A percentile compares a stretch with the other conserved stretches of the same genome.
phyloP scores from a whole-genome alignment of 1,139 yeast genomes.

The Schwanniomyces etchellsii region DNA sequence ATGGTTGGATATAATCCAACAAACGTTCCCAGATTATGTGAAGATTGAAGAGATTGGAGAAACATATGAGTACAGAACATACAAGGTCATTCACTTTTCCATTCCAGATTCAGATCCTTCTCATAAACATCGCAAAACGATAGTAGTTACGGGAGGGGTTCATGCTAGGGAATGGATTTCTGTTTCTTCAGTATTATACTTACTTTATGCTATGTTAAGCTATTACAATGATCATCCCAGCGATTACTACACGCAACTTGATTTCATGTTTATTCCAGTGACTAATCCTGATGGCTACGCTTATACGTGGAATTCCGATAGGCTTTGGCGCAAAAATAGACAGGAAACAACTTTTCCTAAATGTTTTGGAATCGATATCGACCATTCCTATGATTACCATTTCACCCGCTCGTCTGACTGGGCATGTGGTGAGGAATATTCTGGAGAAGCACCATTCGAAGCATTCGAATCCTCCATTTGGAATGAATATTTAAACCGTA shows the following conservation, averaged over 20 bases:
- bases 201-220: slow-evolving; percentile 50
- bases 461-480: slow-evolving; percentile 67
- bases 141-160: slow-evolving; percentile 76
- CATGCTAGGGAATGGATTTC: slow-evolving; percentile 94
- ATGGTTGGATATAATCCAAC: slow-evolving; percentile 60
- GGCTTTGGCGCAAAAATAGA: slow-evolving; percentile 87
- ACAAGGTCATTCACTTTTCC: slow-evolving; percentile 60
- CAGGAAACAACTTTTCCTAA: slow-evolving; percentile 63
- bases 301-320: slow-evolving; percentile 71
- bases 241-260: slow-evolving; percentile 40
- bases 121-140: slow-evolving; percentile 52
- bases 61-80: slow-evolving; percentile 68
- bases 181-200: slow-evolving; percentile 61
- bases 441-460: slow-evolving; percentile 73
- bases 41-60: slow-evolving; percentile 63
- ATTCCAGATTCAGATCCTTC: slow-evolving; percentile 32
- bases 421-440: slow-evolving; percentile 80
- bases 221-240: slow-evolving; percentile 40
- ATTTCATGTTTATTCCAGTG: slow-evolving; percentile 75
- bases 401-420: slow-evolving; percentile 61
- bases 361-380: slow-evolving; percentile 83
- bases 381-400: slow-evolving; percentile 75
- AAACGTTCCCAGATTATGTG: slow-evolving; percentile 53
- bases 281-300: slow-evolving; percentile 89
- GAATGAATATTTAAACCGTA: slow-evolving; percentile 57